Evolutionary conservation across 495 filamentous ascomycete genomes (phyloP), one percentile per base, ranked within the genome.

Genomic region (Podospora tetraspora): DNA sequence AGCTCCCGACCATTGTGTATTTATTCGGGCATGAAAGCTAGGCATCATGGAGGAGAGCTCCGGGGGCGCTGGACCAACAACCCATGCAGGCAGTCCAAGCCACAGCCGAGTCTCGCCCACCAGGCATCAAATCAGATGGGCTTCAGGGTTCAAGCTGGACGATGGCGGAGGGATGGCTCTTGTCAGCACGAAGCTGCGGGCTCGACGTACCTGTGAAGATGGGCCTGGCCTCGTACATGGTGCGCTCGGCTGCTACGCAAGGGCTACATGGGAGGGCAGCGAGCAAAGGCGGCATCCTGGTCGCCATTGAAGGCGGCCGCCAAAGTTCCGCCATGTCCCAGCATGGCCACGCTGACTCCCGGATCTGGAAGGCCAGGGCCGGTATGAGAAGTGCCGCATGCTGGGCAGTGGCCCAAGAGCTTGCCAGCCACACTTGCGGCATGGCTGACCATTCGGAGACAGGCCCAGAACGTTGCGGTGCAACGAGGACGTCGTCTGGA

Each of bases 1-100:
- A 62, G 61, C 61, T 62, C 25, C 61, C 29, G 61, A 29, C 25
- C 19, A 21, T 32, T 32, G 29, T 62, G n/a, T 62, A 62, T 62
- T 62, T 62, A 62, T 62, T 62, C 61, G 27, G 61, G 61, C 27
- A 30, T 30, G 29, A n/a, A 25, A 61, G 27, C 25, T 32, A 6
- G 19, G n/a, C n/a, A 59, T 59, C 21, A 13, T 27, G 61, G 25
- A 62, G 2, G 43, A 19, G 13, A 52, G 43, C 43, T 52, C 43
- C 43, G 43, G 6, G 43, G 43, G 16, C 5, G 16, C 59, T 61
- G 3, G 27, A 62, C 27, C 27, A 62, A 22, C 29, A n/a, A 29
- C 29, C 16, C 27, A 30, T 29, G 27, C 25, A 62, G 61, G 61
- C 13, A 30, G 59, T 25, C 25, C 12, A 37, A 62, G 61, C 61